phyloP scores from a whole-genome alignment of 2,329 filamentous ascomycete genomes.

The Orbilia ellipsospora region DNA sequence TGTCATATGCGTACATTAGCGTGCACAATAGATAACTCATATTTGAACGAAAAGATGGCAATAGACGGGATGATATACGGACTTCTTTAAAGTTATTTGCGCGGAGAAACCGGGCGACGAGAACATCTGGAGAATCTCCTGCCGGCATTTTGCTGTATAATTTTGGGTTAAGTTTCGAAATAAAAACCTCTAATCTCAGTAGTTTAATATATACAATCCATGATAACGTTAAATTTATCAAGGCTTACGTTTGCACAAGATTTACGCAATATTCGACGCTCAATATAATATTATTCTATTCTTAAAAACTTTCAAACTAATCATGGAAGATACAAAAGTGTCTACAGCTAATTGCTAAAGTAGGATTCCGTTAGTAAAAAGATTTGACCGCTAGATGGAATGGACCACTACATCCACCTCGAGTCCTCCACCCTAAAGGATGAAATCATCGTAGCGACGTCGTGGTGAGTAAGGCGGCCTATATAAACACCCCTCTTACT shows the following conservation, averaged over 20 bases:
- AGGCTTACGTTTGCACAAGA: too few relatives aligned
- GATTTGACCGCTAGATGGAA: conserved; percentile 67
- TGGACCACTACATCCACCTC: conserved; percentile 76
- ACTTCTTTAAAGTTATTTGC: conserved; percentile 64
- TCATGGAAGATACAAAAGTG: too few relatives aligned
- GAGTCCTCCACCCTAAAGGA: conserved; percentile 46
- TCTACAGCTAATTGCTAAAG: neutral
- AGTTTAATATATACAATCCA: too few relatives aligned
- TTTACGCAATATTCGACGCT: too few relatives aligned
- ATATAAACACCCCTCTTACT: conserved; percentile 61
- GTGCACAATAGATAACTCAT: neutral
- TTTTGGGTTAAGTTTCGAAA: neutral
- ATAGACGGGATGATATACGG: too few relatives aligned
- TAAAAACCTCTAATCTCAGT: too few relatives aligned
- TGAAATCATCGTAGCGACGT: conserved; percentile 62
- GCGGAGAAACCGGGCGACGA: conserved; percentile 64
- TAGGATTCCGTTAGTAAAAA: neutral
- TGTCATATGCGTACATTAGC: neutral
- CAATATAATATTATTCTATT: too few relatives aligned
- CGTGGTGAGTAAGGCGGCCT: conserved; percentile 73
- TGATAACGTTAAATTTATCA: too few relatives aligned
- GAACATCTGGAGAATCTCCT: conserved; percentile 61
- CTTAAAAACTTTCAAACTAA: too few relatives aligned
- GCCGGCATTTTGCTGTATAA: conserved; percentile 56
- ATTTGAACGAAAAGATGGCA: too few relatives aligned